Base-by-base conservation (phyloP, 495 filamentous ascomycete genomes). In the Talaromyces liani region DNA sequence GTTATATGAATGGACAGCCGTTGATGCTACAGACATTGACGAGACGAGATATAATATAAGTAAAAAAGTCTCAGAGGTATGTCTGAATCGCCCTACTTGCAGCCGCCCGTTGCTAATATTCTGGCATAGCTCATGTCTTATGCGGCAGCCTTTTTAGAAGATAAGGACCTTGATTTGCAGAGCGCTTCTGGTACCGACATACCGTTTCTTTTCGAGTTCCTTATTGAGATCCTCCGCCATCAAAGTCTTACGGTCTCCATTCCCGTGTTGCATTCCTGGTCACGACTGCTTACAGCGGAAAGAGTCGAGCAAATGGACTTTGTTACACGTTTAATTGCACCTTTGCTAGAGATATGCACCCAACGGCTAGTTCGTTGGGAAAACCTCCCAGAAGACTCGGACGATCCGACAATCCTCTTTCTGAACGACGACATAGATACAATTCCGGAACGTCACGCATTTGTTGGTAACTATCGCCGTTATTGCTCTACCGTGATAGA, bases 381-480 rank as follows among this genome's bases (percentile, higher is more conserved):
- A 70, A 84, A 77, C 66, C 82, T 97, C 24, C 88, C 91, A 0
- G 84, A 90, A 60, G 89, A 95, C 64, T 89, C 87, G 0, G 84
- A 91, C 16, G 86, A 97, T 71, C 84, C 89, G 7, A 91, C 88
- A 14, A 82, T 93, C 31, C 75, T 91, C 39, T 92, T 96, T 64
- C 82, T 99, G 6, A 76, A 90, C 58, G 92, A 97, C 65, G 94
- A 99, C 71, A 91, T 97, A 34, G 95, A 98, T 72, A 97, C 94
- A 0, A 80, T 93, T 33, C 95, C 95, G 1, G 95, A 99, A 72
- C 82, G 90, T 25, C 94, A 99, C 76, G 91, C 93, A 12, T 99
- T 99, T 71, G 82, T 98, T n/a, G 93, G 94, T 1, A 98, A 98
- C 68, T 99, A 97, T 71, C 81, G 93, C 24, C 85, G 95, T 55